Evolutionary conservation across 352 stramenopile species (phyloP).

Genomic region (Globisporangium heterothallicum): DNA sequence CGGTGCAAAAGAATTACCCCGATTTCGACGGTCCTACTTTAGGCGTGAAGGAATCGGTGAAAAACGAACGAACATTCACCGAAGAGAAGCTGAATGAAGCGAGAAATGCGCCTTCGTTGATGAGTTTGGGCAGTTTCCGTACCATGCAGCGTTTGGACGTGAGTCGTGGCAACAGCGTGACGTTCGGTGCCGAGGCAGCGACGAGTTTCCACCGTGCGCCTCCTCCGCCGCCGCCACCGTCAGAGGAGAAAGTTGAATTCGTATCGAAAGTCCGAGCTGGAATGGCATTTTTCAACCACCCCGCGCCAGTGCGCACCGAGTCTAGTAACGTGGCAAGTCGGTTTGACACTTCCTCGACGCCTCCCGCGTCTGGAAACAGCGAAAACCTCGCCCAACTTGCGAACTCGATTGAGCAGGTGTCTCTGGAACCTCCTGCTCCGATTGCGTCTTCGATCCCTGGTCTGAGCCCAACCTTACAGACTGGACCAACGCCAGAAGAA

Average conservation of each 20-base stretch:
- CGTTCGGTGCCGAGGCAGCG: conserved; percentile 64
- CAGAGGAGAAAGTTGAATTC: conserved; percentile 64
- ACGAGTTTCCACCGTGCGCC: conserved; percentile 47
- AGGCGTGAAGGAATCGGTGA: conserved; percentile 74
- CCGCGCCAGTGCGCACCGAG: conserved; percentile 17
- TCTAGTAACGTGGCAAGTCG: conserved; percentile 7
- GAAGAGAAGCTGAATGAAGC: conserved; percentile 60
- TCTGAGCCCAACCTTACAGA: conserved; percentile 24
- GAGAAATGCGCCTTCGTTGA: conserved; percentile 48
- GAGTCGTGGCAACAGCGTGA: conserved; percentile 55
- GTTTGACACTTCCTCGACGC: conserved; percentile 8
- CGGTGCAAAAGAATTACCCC: conserved; percentile 69
- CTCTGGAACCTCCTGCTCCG: conserved; percentile 11
- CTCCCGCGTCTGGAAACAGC: conserved; percentile 26
- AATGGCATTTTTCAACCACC: conserved; percentile 11
- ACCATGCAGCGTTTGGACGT: conserved; percentile 63
- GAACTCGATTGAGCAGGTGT: conserved; percentile 35
- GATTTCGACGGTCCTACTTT: conserved; percentile 70
- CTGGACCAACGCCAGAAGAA: conserved; percentile 38
- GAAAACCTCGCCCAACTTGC: conserved; percentile 41
- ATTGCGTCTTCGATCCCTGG: conserved; percentile 31
- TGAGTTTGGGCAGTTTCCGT: conserved; percentile 66
- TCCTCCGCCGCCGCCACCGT: conserved; percentile 62
- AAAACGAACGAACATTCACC: conserved; percentile 73
- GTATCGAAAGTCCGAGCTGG: conserved; percentile 49